Evolutionary conservation across 1,139 yeast genomes (phyloP), one percentile per base, ranked within the genome.

Genomic region (Pichia sp.): DNA sequence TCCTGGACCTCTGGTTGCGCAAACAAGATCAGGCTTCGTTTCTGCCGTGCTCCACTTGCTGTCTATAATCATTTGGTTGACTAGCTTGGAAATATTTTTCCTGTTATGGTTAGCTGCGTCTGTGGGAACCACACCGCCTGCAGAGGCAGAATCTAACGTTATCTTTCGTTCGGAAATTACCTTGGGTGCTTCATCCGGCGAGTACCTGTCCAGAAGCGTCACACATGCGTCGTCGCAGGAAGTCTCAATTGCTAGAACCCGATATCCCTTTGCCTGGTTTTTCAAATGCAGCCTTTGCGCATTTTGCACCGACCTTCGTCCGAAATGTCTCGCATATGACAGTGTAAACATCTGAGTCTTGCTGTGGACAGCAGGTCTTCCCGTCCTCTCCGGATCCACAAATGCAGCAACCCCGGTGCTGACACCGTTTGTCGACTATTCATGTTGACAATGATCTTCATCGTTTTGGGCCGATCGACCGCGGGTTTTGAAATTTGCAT

Each of bases 1-100:
- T 0, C 99, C 99, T 0, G 99, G 99, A 0, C 99, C 99, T 61
- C 96, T 73, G 0, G 99, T 93, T 9, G 87, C 96, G 67, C 96
- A 87, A 2, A 93, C 78, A 48, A 93, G 67, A 66, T 89, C 96
- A 0, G 95, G 91, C 45, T 62, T 58, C 1, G 50, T 44, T 14
- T 50, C 48, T 1, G 49, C 17, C 1, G 79, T 78, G 7, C 66
- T 64, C 65, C 71, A 64, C 1, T 66, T 64, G 50, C 73, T 63
- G 1, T 66, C 60, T 0, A 38, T 48, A 14, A 82, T 62, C 1
- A 79, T 63, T 16, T 70, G 63, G 30, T 68, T 58, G 0, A 82
- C 79, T 20, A 81, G 64, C 0, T 69, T 64, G 0, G 84, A 83
- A 17, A 92, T 70, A 20, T 73, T 71, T 27, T 67, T 59, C 61